Evolutionary conservation across 2,329 filamentous ascomycete species (phyloP).

Genomic region (Sclerotinia subarctica): DNA sequence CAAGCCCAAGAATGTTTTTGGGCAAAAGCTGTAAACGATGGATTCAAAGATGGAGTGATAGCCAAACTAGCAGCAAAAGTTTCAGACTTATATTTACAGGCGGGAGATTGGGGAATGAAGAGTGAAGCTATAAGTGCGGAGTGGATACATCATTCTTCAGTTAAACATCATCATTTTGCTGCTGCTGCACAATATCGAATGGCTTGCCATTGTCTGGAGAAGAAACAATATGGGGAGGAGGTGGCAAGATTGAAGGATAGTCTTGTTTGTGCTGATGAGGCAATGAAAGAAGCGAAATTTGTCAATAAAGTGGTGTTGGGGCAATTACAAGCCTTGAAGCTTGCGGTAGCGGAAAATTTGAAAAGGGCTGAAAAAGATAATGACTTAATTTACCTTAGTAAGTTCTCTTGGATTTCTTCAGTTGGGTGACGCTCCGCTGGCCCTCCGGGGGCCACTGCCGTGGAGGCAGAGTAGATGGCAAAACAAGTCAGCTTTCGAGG

Average conservation of each 20-base stretch:
- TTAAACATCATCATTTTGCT: slow-evolving; percentile 96
- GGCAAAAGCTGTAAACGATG: slow-evolving; percentile 94
- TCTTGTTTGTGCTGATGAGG: slow-evolving; percentile 77
- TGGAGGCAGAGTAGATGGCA: background rate
- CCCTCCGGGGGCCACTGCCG: slow-evolving; percentile 11
- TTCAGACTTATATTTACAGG: slow-evolving; percentile 82
- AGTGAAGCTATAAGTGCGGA: slow-evolving; percentile 87
- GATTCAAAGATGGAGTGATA: slow-evolving; percentile 87
- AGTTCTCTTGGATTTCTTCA: slow-evolving; percentile 32
- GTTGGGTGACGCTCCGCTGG: slow-evolving; percentile 7
- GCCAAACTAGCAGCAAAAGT: slow-evolving; percentile 88
- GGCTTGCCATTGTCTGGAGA: slow-evolving; percentile 87
- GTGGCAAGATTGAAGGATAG: slow-evolving; percentile 82
- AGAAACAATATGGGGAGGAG: slow-evolving; percentile 92
- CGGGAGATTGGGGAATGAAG: slow-evolving; percentile 81
- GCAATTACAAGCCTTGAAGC: slow-evolving; percentile 81
- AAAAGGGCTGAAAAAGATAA: slow-evolving; percentile 96
- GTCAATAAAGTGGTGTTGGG: slow-evolving; percentile 77
- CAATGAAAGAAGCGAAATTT: slow-evolving; percentile 77
- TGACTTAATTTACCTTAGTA: slow-evolving; percentile 86
- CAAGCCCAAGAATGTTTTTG: slow-evolving; percentile 98
- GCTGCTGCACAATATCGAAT: slow-evolving; percentile 92
- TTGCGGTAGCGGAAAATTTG: slow-evolving; percentile 77
- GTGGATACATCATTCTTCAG: slow-evolving; percentile 97
- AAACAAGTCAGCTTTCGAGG: background rate